Evolutionary conservation across 2,329 filamentous ascomycete species (phyloP).

Genomic region (Dothideomycetidae sp.): DNA sequence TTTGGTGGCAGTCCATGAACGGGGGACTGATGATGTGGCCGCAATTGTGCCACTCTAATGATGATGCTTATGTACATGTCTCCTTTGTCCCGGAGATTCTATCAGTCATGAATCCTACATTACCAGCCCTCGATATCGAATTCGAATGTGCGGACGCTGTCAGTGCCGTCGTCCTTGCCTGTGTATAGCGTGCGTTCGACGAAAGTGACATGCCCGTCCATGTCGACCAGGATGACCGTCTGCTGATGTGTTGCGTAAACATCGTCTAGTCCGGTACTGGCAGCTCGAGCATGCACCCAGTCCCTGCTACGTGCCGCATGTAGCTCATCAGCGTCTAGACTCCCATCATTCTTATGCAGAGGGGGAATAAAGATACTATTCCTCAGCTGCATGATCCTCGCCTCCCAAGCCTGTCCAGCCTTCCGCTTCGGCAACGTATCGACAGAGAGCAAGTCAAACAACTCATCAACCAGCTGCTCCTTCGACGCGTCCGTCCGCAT

Average conservation of each 20-base stretch:
- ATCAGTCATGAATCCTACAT: too few species aligned
- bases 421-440: conserved; percentile 41
- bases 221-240: conserved; percentile 43
- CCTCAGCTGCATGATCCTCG: conserved; percentile 41
- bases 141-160: conserved; percentile 31
- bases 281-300: conserved; percentile 11
- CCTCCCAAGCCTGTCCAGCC: conserved; percentile 37
- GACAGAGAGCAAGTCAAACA: conserved; percentile 38
- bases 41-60: not conserved
- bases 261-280: conserved; percentile 27
- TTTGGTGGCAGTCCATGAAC: conserved; percentile 16
- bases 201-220: conserved; percentile 43
- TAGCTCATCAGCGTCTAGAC: conserved; percentile 27
- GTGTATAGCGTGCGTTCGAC: conserved; percentile 49
- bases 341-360: conserved; percentile 34
- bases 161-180: conserved; percentile 33
- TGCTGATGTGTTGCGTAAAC: conserved; percentile 53
- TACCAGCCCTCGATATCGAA: conserved; percentile 34
- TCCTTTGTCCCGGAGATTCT: not conserved
- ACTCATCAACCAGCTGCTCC: conserved; percentile 35
- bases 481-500: conserved; percentile 27
- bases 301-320: conserved; percentile 20
- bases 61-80: conserved; percentile 8
- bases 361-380: conserved; percentile 48
- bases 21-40: not conserved